Percentiles rank a stretch among this genome's conserved stretches.
These are phyloP conservation scores for Yarrowia sp. DNA, from an alignment of 805 yeast species.

Conservation along the genomic window DNA sequence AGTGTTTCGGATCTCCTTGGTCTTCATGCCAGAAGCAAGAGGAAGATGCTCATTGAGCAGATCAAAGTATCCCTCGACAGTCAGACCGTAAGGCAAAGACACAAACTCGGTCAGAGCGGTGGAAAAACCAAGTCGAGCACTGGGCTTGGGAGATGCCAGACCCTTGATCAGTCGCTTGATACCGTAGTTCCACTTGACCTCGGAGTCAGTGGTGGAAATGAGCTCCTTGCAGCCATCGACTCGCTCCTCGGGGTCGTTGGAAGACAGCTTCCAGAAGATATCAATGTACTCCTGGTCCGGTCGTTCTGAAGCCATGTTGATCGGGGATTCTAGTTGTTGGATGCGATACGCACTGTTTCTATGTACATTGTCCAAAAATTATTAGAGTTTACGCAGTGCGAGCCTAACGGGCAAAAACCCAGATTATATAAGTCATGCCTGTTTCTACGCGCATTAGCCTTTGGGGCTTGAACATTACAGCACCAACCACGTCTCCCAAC, in stretches of 20 bases:
- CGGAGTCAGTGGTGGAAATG: conserved; percentile 54
- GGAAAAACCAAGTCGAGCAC: conserved; percentile 85
- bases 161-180: conserved; percentile 77
- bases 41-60: conserved; percentile 43
- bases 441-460: background rate
- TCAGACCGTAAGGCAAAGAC: conserved; percentile 34
- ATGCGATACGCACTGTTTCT: background rate
- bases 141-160: conserved; percentile 72
- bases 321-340: background rate
- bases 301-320: conserved; percentile 13
- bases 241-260: conserved; percentile 72
- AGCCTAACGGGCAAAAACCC: background rate
- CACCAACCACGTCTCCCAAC: conserved; percentile 26
- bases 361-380: conserved; percentile 9
- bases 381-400: conserved; percentile 14
- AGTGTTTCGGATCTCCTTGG: conserved; percentile 40
- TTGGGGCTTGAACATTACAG: background rate
- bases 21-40: conserved; percentile 23
- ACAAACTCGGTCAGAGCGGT: conserved; percentile 72
- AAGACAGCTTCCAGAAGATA: conserved; percentile 50
- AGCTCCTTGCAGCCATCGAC: conserved; percentile 66
- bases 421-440: background rate
- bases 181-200: conserved; percentile 66
- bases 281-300: conserved; percentile 24
- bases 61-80: conserved; percentile 43